Evolutionary conservation across 2,329 filamentous ascomycete genomes (phyloP), one percentile per base, ranked within the genome.

Genomic region (Diplodia mutila): DNA sequence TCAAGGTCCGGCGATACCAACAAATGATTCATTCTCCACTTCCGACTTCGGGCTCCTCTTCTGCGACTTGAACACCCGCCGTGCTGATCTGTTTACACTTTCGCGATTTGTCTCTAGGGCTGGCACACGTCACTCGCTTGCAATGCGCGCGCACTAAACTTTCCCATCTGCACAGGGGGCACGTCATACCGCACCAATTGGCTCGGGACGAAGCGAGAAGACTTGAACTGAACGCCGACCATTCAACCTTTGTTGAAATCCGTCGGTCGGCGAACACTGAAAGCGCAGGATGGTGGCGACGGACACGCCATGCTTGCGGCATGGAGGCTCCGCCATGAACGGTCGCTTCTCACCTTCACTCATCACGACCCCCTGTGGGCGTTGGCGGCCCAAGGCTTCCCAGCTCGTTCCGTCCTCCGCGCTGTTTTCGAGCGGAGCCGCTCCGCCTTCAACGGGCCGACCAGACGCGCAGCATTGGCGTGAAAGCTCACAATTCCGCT

Each of bases 21-120:
- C 32, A 66, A 66, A 66, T 51, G 54, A 66, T 66, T 59, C 27
- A 21, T 57, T 66, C 64, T 66, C 64, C 64, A 66, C 64, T 66
- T 66, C 64, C 53, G 64, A 66, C 29, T 51, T 66, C 39, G 64
- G 64, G 29, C 27, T 48, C 27, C 27, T 32, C 53, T 27, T 51
- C 29, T 5, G 23, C 46, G 46, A 63, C n/a, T 42, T 61, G 46
- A 42, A 48, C 57, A 18, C 37, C 23, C 46, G n/a, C 11, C 6
- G 21, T 59, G 54, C 54, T 59, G 57, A 61, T 61, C 39, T 61
- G 39, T 61, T 61, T 63, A 63, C 59, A 63, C 32, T 51, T 46
- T 63, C n/a, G 49, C 59, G 34, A 51, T 25, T 34, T 34, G 49
- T 8, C 34, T 54, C 29, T 52, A 63, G 59, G 46, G 59, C 46